Conservation (phyloP, 176 grass and related monocot species). For the Otatea glauca region DNA sequence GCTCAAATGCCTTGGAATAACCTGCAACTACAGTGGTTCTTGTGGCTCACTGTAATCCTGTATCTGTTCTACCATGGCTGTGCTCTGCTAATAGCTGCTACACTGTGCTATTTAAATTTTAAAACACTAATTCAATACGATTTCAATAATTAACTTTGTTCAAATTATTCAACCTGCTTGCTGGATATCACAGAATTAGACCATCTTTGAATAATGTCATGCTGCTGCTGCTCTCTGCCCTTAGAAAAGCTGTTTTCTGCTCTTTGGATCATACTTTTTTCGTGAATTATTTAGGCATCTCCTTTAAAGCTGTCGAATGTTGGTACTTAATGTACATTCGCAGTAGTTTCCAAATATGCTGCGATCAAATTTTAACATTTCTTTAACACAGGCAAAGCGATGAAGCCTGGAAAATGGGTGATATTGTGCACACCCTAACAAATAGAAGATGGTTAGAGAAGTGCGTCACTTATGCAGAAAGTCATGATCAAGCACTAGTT, state of each 20-base stretch:
- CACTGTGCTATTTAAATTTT: not conserved
- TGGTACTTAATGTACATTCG: conserved; percentile 13
- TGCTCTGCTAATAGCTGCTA: not conserved
- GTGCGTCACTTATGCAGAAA: conserved; percentile 95
- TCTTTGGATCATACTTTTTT: not conserved
- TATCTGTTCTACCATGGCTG: conserved; percentile 23
- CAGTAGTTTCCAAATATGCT: not conserved
- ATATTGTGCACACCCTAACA: conserved; percentile 89
- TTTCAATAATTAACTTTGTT: conserved; percentile 1
- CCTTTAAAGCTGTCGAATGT: conserved; percentile 5
- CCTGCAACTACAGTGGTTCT: not conserved
- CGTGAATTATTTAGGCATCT: not conserved
- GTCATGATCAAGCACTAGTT: conserved; percentile 97
- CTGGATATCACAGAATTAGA: not conserved
- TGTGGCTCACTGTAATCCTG: not conserved
- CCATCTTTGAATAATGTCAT: not conserved
- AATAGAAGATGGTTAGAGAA: conserved; percentile 97
- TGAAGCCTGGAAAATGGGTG: conserved; percentile 86
- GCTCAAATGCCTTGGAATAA: not conserved
- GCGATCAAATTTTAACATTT: conserved; percentile 29
- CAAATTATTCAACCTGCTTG: conserved; percentile 9
- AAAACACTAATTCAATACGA: not conserved
- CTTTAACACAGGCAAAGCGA: conserved; percentile 59
- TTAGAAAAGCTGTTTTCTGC: conserved; percentile 6
- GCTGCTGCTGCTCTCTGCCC: conserved; percentile 12